Evolutionary conservation across 2,329 filamentous ascomycete genomes (phyloP), one percentile per base, ranked within the genome.

Genomic region (Monilinia fructigena): DNA sequence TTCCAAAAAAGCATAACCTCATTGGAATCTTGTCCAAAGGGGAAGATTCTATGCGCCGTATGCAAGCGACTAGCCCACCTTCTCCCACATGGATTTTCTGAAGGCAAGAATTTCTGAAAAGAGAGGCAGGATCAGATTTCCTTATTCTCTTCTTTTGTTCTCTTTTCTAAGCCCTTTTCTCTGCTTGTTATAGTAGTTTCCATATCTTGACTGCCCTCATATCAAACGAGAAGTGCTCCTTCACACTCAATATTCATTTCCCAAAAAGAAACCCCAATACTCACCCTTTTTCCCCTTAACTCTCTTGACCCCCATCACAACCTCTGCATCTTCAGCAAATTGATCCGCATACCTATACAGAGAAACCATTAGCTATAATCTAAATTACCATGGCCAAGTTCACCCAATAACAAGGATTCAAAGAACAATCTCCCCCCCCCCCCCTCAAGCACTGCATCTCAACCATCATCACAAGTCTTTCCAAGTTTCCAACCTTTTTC

Each of bases 1-100:
- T 82, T 0, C 83, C 83, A 69, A 81, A 80, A 80, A 4, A 85
- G 70, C 83, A 86, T 85, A 23, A 83, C 78, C 69, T 85, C 82
- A 40, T 81, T 75, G 1, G 78, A 74, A 50, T 76, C 75, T 3
- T 76, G 66, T 10, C 81, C 81, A 72, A 83, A 84, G 0, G 82
- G 79, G 71, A 82, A 85, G 47, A 85, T 78, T 75, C 82, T 81
- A 0, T 75, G 63, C 0, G 81, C 78, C 4, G 74, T 75, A 72
- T 85, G 83, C 38, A 77, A 75, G 31, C 83, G 76, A 54, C 77
- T 78, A 0, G 78, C 74, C 74, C 4, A 86, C 80, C 56, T 81
- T 80, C 47, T 81, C 79, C 84, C 84, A 86, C 77, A 85, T 80
- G 6, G 75, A 76, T 71, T 82, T 79, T n/a, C 83, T 78, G 42